A percentile compares a stretch with the other conserved stretches of the same genome.
These are phyloP conservation scores for Populus hybrid DNA, from an alignment of 441 rosid species.

Conservation along the genomic window DNA sequence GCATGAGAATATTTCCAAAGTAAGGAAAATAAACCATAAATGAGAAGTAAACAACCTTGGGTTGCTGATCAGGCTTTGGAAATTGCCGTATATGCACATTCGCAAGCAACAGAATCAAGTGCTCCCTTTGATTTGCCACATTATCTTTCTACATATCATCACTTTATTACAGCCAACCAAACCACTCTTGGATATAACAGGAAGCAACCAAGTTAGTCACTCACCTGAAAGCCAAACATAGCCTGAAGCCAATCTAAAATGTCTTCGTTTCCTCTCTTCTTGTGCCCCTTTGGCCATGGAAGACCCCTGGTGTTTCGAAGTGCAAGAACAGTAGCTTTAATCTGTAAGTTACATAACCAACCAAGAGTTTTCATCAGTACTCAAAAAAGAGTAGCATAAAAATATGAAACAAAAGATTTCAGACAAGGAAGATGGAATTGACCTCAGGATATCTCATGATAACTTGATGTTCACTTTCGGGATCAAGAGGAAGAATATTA, in stretches of 20 bases:
- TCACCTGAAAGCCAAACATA: conserved; percentile 99
- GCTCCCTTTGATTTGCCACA: conserved; percentile 53
- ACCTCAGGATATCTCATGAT: conserved; percentile 99
- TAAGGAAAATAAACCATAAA: background rate
- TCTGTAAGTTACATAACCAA: conserved; percentile 38
- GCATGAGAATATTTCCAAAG: background rate
- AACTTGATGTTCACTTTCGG: conserved; percentile 94
- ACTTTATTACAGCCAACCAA: background rate
- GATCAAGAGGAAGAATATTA: conserved; percentile 97
- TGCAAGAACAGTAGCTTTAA: conserved; percentile 88
- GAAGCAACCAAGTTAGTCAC: conserved; percentile 4
- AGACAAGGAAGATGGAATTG: conserved; percentile 14
- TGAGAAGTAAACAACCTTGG: conserved; percentile 55
- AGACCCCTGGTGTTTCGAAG: conserved; percentile 98
- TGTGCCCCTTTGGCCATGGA: conserved; percentile 91
- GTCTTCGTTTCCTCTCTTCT: conserved; percentile 82
- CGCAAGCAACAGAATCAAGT: conserved; percentile 87
- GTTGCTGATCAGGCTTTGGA: conserved; percentile 98
- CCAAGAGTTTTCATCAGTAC: conserved; percentile 12
- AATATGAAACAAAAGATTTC: conserved; percentile 13
- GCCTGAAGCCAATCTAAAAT: conserved; percentile 98
- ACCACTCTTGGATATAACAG: background rate
- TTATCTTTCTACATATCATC: conserved; percentile 56
- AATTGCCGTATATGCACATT: conserved; percentile 94
- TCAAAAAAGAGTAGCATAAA: conserved; percentile 2